Evolutionary conservation across 2,329 filamentous ascomycete genomes (phyloP).

Genomic region (Fusarium armeniacum): DNA sequence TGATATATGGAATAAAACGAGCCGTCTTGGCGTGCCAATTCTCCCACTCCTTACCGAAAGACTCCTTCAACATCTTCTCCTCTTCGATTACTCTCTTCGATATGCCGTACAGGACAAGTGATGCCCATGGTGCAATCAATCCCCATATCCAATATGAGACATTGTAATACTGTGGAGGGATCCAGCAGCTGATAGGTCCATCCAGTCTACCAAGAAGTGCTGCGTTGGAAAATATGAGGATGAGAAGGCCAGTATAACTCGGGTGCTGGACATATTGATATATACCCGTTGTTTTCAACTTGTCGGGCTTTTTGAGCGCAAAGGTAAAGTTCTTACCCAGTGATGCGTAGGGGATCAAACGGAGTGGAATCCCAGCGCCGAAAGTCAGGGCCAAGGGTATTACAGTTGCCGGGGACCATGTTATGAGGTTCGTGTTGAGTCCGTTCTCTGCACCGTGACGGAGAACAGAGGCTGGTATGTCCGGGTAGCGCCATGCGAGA

Average conservation of each 20-base stretch:
- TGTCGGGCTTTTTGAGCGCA: slow-evolving; percentile 61
- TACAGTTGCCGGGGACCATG: slow-evolving; percentile 55
- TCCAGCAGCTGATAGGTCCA: slow-evolving; percentile 57
- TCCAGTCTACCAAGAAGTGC: slow-evolving; percentile 57
- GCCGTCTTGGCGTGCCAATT: slow-evolving; percentile 62
- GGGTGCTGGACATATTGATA: slow-evolving; percentile 67
- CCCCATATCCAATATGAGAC: slow-evolving; percentile 14
- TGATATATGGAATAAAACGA: slow-evolving; percentile 60
- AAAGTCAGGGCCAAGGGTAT: slow-evolving; percentile 55
- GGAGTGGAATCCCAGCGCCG: slow-evolving; percentile 52
- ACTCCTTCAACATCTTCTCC: slow-evolving; percentile 63
- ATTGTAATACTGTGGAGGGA: slow-evolving; percentile 47
- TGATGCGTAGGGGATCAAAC: slow-evolving; percentile 57
- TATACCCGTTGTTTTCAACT: slow-evolving; percentile 61
- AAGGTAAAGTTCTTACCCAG: slow-evolving; percentile 69
- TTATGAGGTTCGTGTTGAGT: slow-evolving; percentile 52
- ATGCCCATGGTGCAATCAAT: slow-evolving; percentile 8
- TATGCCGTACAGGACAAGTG: slow-evolving; percentile 44
- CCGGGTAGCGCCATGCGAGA: slow-evolving; percentile 36
- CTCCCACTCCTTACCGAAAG: slow-evolving; percentile 65
- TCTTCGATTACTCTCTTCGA: slow-evolving; percentile 61
- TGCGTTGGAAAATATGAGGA: slow-evolving; percentile 53
- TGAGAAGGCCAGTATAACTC: slow-evolving; percentile 62
- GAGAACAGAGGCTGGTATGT: slow-evolving; percentile 46
- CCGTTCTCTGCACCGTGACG: slow-evolving; percentile 51